Percentiles rank a stretch among this genome's conserved stretches.
These are phyloP conservation scores for Ichthyophthirius multifiliis DNA, from an alignment of 169 alveolate species.

Conservation along the genomic window DNA sequence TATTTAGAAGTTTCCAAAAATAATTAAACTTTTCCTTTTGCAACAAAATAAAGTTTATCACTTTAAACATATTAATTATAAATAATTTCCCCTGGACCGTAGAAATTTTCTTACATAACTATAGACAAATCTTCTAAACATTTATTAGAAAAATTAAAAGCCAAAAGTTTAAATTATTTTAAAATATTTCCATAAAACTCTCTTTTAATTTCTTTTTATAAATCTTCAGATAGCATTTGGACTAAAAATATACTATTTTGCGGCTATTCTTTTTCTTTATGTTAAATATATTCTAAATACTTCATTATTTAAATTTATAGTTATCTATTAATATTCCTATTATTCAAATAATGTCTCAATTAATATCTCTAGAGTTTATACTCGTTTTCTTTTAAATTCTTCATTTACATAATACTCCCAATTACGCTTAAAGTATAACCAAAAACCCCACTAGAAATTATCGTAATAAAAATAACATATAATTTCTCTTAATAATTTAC, in stretches of 20 bases:
- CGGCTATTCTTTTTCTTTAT: background rate
- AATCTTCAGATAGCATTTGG: background rate
- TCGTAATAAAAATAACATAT: background rate
- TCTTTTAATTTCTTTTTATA: background rate
- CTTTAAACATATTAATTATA: background rate
- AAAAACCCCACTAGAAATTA: background rate
- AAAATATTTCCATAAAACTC: conserved; percentile 1
- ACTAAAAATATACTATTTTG: background rate
- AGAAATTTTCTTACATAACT: background rate
- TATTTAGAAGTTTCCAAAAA: background rate
- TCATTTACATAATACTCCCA: background rate
- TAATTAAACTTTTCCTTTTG: background rate
- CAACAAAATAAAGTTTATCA: background rate
- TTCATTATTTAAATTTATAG: background rate
- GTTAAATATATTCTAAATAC: background rate
- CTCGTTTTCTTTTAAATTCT: background rate
- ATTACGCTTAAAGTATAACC: background rate
- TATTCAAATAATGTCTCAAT: background rate
- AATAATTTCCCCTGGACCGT: conserved; percentile 5
- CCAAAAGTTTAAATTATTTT: background rate
- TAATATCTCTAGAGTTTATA: background rate
- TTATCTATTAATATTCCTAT: background rate
- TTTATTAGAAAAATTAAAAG: background rate
- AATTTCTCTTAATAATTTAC: background rate
- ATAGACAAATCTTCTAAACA: conserved; percentile 4